Evolutionary conservation across 352 stramenopile genomes (phyloP), one percentile per base, ranked within the genome.

Genomic region (Phytopythium aichiense): DNA sequence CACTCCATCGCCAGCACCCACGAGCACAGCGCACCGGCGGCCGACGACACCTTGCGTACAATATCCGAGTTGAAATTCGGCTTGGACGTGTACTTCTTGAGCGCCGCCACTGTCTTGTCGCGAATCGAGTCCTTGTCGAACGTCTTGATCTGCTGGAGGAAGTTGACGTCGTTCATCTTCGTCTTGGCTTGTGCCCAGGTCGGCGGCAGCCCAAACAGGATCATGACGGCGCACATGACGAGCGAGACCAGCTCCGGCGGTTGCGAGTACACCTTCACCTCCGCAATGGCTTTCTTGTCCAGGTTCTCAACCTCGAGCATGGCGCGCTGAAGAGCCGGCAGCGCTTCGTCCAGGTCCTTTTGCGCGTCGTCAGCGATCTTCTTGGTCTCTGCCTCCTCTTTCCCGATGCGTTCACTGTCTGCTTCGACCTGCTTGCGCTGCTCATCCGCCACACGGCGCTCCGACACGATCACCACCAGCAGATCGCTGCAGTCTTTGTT

Each of bases 111-210:
- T 0, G 92, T 95, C 60, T 97, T 97, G 61, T 94, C 89, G 15
- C 82, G 88, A 33, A 99, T 96, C 33, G 94, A 95, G 61, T 99
- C 95, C 63, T 99, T 99, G 78, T 99, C 96, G 58, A 97, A 99
- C 12, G 73, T 88, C 62, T 98, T 98, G 58, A 98, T 95, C 63
- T 98, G 89, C 51, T 92, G 72, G 6, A 98, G 64, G 59, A 98
- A 98, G 58, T 95, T 94, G 33, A 95, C 76, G 60, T 98, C 94
- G 56, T 92, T 95, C 72, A 98, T 94, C 58, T 97, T 96, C 25
- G 83, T 96, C 73, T 98, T 98, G 3, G 94, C 93, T 31, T 81
- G 86, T 0, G 84, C 89, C 95, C 95, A 98, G 38, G 97, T 97
- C 1, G 93, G 92, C 20, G 78, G 80, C n/a, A 96, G 72, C 2